Percentiles rank a stretch among this genome's conserved stretches.
Evolutionary conservation across 2,329 filamentous ascomycete genomes (phyloP).

Genomic region (Fusarium bulbicola): DNA sequence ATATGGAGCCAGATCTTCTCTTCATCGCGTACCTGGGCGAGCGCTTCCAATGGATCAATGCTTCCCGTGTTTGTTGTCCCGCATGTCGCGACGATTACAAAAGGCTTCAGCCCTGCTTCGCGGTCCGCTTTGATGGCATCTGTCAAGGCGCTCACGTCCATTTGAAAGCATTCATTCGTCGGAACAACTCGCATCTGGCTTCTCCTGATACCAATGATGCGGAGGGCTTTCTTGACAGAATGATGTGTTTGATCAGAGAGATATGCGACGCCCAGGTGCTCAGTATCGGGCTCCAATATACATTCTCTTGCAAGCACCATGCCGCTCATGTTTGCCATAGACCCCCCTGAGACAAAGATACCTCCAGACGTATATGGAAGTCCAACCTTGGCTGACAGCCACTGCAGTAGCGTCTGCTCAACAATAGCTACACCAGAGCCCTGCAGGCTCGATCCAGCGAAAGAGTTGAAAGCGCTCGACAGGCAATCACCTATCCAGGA

Average conservation of each 20-base stretch:
- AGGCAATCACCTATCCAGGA: slow-evolving; percentile 12
- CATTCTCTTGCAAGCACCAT: slow-evolving; percentile 10
- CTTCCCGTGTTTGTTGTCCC: slow-evolving; percentile 14
- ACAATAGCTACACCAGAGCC: slow-evolving; percentile 5
- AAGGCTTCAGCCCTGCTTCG: neutral
- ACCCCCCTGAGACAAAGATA: slow-evolving; percentile 11
- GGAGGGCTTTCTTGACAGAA: slow-evolving; percentile 4
- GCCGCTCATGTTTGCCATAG: slow-evolving; percentile 21
- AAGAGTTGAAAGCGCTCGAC: slow-evolving; percentile 13
- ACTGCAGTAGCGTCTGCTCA: slow-evolving; percentile 5
- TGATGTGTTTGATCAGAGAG: slow-evolving; percentile 14
- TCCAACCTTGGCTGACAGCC: slow-evolving; percentile 2
- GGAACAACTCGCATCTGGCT: neutral
- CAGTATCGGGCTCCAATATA: neutral
- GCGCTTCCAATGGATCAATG: neutral
- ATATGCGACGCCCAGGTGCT: neutral
- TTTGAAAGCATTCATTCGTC: neutral
- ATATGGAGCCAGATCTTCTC: slow-evolving; percentile 19
- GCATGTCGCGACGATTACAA: slow-evolving; percentile 2
- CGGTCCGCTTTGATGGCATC: neutral
- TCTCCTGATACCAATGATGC: neutral
- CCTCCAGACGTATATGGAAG: slow-evolving; percentile 4
- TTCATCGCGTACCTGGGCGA: neutral
- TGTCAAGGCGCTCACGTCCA: neutral
- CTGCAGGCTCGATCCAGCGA: slow-evolving; percentile 4